A percentile compares a stretch with the other conserved stretches of the same genome.
These are phyloP conservation scores for Ramaria sp. DNA, from an alignment of 768 basidiomycete genomes.

Conservation along the genomic window DNA sequence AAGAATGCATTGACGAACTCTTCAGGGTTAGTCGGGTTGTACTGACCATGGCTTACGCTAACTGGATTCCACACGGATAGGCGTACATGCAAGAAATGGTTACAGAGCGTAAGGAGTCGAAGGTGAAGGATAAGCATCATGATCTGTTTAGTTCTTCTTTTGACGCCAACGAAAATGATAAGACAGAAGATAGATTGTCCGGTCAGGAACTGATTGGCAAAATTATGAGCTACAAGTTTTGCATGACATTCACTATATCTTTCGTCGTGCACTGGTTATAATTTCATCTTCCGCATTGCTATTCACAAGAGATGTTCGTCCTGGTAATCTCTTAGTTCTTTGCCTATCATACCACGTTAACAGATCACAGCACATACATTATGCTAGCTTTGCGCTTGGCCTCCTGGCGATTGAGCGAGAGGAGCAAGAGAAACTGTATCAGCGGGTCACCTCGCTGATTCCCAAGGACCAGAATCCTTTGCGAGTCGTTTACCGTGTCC, in stretches of 20 bases:
- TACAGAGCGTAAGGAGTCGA: constrained; percentile 23
- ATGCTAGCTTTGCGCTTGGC: constrained; percentile 13
- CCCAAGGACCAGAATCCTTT: constrained; percentile 5
- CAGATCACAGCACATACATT: constrained; percentile 17
- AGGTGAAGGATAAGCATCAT: constrained; percentile 24
- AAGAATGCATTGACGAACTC: constrained; percentile 19
- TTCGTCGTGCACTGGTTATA: constrained; percentile 1
- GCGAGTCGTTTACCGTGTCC: background rate
- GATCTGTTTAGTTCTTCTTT: constrained; percentile 43
- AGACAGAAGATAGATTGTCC: constrained; percentile 22
- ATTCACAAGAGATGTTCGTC: constrained; percentile 13
- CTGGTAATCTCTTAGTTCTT: background rate
- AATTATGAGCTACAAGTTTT: background rate
- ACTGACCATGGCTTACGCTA: background rate
- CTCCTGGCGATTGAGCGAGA: constrained; percentile 17
- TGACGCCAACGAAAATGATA: constrained; percentile 35
- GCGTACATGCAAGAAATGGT: constrained; percentile 46
- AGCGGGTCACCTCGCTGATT: constrained; percentile 2
- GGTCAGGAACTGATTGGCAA: constrained; percentile 33
- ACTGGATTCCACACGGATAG: constrained; percentile 6
- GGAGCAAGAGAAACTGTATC: constrained; percentile 12
- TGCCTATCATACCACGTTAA: background rate
- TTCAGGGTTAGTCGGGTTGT: constrained; percentile 15
- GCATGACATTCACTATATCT: background rate
- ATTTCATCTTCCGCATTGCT: constrained; percentile 15